Conservation (phyloP, 2,329 filamentous ascomycete species). For the Phaeosphaeriaceae sp. region DNA sequence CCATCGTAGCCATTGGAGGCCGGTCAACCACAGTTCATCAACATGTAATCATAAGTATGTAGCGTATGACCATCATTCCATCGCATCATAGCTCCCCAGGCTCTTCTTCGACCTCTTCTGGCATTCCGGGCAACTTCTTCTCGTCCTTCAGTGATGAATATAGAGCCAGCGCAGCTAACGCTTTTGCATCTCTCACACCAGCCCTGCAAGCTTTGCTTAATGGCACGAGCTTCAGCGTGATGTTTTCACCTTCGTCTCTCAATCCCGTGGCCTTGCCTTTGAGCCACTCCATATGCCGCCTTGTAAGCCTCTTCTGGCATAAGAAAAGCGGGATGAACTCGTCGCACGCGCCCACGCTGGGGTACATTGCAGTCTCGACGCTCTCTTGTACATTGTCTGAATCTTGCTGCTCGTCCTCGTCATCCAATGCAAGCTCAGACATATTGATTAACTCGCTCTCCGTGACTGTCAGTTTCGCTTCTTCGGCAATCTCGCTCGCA, state of each 20-base stretch:
- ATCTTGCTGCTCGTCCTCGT: neutral
- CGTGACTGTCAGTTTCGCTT: constrained; percentile 61
- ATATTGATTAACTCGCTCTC: constrained; percentile 61
- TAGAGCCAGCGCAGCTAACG: constrained; percentile 61
- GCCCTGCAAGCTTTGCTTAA: constrained; percentile 62
- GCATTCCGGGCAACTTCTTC: constrained; percentile 47
- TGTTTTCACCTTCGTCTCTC: constrained; percentile 64
- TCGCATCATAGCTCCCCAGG: constrained; percentile 2
- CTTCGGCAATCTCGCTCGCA: constrained; percentile 64
- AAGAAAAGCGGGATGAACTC: constrained; percentile 66
- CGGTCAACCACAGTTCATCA: neutral
- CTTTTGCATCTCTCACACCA: constrained; percentile 63
- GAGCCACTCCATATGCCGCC: constrained; percentile 57
- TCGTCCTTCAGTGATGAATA: constrained; percentile 61
- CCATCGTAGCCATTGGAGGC: neutral
- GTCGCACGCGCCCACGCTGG: constrained; percentile 63
- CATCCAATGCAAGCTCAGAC: constrained; percentile 57
- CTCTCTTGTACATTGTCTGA: neutral
- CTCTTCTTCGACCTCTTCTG: constrained; percentile 19
- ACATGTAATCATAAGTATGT: neutral
- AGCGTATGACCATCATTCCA: neutral
- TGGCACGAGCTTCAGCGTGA: constrained; percentile 63
- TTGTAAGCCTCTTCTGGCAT: constrained; percentile 60
- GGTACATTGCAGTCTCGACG: constrained; percentile 56
- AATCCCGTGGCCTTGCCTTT: constrained; percentile 63